Evolutionary conservation across 208 protist genomes (phyloP).

Genomic region (Polymyxa betae): DNA sequence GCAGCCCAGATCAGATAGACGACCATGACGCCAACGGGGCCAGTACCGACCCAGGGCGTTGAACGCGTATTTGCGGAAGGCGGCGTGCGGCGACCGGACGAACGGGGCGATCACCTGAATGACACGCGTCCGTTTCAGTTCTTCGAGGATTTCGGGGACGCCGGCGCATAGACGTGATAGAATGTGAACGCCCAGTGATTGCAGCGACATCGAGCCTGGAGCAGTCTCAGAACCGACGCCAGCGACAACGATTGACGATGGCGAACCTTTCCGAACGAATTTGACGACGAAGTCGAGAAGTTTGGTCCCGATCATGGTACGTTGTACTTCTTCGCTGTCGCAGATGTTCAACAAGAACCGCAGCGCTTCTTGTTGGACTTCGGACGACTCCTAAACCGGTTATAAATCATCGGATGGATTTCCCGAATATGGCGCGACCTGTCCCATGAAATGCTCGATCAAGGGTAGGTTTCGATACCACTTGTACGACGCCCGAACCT

Average conservation of each 20-base stretch:
- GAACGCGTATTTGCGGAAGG: slow-evolving; percentile 43
- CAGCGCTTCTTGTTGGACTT: slow-evolving; percentile 41
- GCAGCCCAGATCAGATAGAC: neutral
- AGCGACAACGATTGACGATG: neutral
- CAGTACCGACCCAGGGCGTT: neutral
- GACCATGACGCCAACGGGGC: neutral
- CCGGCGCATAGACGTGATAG: slow-evolving; percentile 12
- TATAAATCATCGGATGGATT: neutral
- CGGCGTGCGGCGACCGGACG: slow-evolving; percentile 8
- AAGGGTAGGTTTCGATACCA: slow-evolving; percentile 25
- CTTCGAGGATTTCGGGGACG: slow-evolving; percentile 6
- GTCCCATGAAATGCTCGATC: slow-evolving; percentile 37
- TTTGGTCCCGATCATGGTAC: slow-evolving; percentile 2
- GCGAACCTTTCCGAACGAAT: slow-evolving; percentile 3
- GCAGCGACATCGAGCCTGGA: neutral
- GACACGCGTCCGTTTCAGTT: slow-evolving; percentile 3
- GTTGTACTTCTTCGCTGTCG: slow-evolving; percentile 36
- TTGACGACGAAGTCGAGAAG: neutral
- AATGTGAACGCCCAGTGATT: slow-evolving; percentile 11
- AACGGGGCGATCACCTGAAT: slow-evolving; percentile 42
- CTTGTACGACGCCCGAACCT: slow-evolving; percentile 24
- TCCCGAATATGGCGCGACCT: neutral
- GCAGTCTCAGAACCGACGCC: neutral
- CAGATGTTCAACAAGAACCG: slow-evolving; percentile 12
- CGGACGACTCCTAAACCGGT: neutral